Conservation (phyloP, 2,329 filamentous ascomycete genomes). For the Plenodomus tracheiphilus region DNA sequence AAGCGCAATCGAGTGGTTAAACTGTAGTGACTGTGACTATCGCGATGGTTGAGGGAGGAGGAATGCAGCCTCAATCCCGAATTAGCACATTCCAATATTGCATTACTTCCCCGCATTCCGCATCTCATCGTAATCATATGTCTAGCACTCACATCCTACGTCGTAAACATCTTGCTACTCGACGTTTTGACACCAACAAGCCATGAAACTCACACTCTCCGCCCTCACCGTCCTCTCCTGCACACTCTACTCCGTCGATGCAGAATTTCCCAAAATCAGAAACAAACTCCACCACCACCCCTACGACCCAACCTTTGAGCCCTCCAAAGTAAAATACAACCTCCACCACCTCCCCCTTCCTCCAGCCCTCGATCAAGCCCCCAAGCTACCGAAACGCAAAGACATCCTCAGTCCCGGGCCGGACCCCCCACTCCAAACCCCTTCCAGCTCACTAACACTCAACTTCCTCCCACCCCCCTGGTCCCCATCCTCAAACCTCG, state of each 20-base stretch:
- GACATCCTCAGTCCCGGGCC: neutral
- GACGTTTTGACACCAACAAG: neutral
- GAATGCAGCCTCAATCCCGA: neutral
- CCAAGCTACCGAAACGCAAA: neutral
- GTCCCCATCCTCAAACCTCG: constrained; percentile 8
- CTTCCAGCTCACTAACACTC: neutral
- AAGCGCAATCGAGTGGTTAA: no score
- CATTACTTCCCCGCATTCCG: neutral
- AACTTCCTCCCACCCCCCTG: constrained; percentile 10
- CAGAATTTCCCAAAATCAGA: neutral
- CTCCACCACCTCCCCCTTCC: neutral
- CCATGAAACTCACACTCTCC: constrained; percentile 1
- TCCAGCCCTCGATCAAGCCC: neutral
- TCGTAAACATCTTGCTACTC: neutral
- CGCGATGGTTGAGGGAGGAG: neutral
- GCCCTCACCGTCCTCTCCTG: neutral
- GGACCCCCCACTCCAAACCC: neutral
- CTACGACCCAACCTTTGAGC: neutral
- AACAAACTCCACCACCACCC: neutral
- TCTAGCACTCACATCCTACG: neutral
- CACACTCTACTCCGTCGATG: neutral
- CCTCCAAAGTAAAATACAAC: neutral
- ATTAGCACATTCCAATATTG: neutral
- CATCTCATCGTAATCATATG: neutral
- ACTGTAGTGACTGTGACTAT: neutral